A percentile compares a stretch with the other conserved stretches of the same genome.
Evolutionary conservation across 495 filamentous ascomycete genomes (phyloP).

Genomic region (Glarea lozoyensis): DNA sequence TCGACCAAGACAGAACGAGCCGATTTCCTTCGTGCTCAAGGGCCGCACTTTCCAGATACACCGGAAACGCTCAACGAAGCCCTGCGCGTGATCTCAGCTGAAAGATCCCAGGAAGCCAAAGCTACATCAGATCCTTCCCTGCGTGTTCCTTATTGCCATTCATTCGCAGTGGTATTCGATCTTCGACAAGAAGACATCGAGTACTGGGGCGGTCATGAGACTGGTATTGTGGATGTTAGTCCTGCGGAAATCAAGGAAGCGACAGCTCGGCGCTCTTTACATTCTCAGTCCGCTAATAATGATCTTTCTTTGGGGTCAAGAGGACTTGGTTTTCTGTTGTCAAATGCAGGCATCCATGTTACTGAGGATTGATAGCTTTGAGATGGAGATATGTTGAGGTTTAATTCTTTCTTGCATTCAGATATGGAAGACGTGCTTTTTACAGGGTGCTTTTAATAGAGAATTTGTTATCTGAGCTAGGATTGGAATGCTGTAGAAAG

Average conservation of each 20-base stretch:
- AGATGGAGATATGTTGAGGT: too few species aligned
- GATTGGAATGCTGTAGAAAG: too few species aligned
- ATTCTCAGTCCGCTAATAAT: background rate
- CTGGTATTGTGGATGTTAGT: background rate
- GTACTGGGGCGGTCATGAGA: conserved; percentile 3
- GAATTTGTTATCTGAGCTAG: too few species aligned
- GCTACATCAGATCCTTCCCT: background rate
- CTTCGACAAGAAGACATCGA: conserved; percentile 3
- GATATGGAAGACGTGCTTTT: too few species aligned
- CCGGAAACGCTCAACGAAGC: conserved; percentile 18
- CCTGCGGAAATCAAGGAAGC: background rate
- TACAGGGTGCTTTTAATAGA: too few species aligned
- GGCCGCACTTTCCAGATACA: conserved; percentile 10
- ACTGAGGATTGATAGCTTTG: too few species aligned
- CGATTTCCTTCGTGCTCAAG: conserved; percentile 14
- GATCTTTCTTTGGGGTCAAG: background rate
- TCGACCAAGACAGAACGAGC: conserved; percentile 10
- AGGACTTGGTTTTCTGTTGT: background rate
- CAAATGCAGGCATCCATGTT: too few species aligned
- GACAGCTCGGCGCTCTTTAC: background rate
- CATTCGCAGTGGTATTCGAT: background rate
- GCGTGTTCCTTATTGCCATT: background rate
- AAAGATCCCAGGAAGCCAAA: background rate
- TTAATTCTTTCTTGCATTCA: too few species aligned
- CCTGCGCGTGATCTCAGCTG: background rate